Evolutionary conservation across 106 monocot species (phyloP).

Genomic region (Narthecium ossifragum): DNA sequence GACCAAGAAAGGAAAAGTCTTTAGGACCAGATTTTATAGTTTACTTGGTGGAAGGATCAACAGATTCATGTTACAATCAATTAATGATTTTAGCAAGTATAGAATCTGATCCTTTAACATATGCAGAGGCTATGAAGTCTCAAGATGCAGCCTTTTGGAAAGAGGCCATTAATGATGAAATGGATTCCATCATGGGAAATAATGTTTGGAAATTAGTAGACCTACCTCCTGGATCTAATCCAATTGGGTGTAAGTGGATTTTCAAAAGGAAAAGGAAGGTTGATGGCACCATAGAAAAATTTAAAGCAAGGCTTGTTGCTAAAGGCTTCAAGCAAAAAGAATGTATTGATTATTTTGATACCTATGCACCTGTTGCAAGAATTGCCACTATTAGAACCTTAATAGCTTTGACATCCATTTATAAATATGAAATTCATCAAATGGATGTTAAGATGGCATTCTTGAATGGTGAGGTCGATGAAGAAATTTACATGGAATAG

Average conservation of each 20-base stretch:
- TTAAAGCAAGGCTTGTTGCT: too few species aligned
- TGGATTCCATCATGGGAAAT: not conserved
- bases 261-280: too few species aligned
- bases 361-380: not conserved
- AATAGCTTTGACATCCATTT: not conserved
- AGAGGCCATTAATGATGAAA: not conserved
- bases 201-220: not conserved
- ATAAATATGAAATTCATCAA: not conserved
- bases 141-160: not conserved
- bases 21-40: too few species aligned
- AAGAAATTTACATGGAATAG: not conserved
- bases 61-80: too few species aligned
- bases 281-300: too few species aligned
- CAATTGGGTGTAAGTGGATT: too few species aligned
- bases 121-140: not conserved
- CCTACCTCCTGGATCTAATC: too few species aligned
- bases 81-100: too few species aligned
- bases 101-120: too few species aligned
- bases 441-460: slow-evolving; percentile 2
- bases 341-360: not conserved
- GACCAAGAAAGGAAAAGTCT: too few species aligned
- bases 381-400: not conserved
- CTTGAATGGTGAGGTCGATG: not conserved
- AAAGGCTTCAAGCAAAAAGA: not conserved
- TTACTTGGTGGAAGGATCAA: too few species aligned